These are phyloP conservation scores for Saturnispora bothae DNA, from an alignment of 805 yeast genomes.

Conservation along the genomic window DNA sequence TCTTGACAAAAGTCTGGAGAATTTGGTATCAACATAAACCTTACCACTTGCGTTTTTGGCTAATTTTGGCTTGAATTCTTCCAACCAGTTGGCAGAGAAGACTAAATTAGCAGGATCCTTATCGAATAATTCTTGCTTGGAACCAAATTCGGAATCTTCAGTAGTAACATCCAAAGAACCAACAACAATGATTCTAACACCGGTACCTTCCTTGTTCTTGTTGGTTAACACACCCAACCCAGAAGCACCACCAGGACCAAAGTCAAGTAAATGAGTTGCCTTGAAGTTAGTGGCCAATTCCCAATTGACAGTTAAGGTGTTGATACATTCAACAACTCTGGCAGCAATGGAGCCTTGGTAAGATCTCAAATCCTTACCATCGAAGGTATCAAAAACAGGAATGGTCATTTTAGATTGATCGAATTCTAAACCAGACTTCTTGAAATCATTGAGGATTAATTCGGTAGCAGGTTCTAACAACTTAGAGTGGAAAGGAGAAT, in stretches of 20 bases:
- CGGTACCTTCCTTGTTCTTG: constrained; percentile 97
- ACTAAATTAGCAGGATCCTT: constrained; percentile 52
- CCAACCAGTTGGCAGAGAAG: constrained; percentile 85
- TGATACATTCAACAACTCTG: constrained; percentile 74
- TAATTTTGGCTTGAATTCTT: constrained; percentile 78
- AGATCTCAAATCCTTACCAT: constrained; percentile 68
- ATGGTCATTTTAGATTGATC: constrained; percentile 46
- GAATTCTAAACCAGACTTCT: constrained; percentile 48
- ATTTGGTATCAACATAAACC: constrained; percentile 84
- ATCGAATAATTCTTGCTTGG: constrained; percentile 90
- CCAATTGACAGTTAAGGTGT: constrained; percentile 89
- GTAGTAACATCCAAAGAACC: constrained; percentile 70
- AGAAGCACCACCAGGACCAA: constrained; percentile 98
- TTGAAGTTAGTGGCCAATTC: constrained; percentile 74
- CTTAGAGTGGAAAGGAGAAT: constrained; percentile 95
- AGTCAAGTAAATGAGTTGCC: constrained; percentile 86
- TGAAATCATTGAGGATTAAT: constrained; percentile 55
- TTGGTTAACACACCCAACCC: constrained; percentile 95
- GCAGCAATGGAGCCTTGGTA: constrained; percentile 43
- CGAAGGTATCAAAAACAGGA: constrained; percentile 86
- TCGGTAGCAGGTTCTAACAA: constrained; percentile 65
- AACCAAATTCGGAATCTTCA: constrained; percentile 79
- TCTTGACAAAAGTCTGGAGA: constrained; percentile 82
- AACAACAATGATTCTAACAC: constrained; percentile 87
- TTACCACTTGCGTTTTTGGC: constrained; percentile 65